Conservation (phyloP, 2,329 filamentous ascomycete species). For the Penicillium sp. region DNA sequence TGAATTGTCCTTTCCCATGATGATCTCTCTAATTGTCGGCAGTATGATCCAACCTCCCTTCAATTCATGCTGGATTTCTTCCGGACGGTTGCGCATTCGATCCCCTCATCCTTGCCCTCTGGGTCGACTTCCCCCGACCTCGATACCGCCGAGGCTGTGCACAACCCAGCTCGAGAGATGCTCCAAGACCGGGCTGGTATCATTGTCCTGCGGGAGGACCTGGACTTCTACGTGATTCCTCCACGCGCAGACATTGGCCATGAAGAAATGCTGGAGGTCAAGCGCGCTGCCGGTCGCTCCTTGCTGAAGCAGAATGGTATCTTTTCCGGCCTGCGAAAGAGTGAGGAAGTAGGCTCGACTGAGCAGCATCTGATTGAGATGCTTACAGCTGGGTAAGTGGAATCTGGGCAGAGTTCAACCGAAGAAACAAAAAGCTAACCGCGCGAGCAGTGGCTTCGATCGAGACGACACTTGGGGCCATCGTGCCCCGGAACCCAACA, state of each 20-base stretch:
- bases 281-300: slow-evolving; percentile 82
- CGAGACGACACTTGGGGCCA: slow-evolving; percentile 95
- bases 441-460: slow-evolving; percentile 72
- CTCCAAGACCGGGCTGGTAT: slow-evolving; percentile 86
- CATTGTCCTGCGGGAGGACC: slow-evolving; percentile 90
- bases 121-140: slow-evolving; percentile 55
- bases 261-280: slow-evolving; percentile 90
- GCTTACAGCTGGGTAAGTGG: slow-evolving; percentile 86
- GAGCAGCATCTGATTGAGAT: slow-evolving; percentile 99
- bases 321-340: slow-evolving; percentile 90
- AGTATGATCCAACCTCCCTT: slow-evolving; percentile 95
- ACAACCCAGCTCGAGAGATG: slow-evolving; percentile 66
- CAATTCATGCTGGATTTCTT: slow-evolving; percentile 99
- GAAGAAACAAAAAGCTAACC: slow-evolving; percentile 11
- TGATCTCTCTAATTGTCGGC: slow-evolving; percentile 17
- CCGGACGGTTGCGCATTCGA: slow-evolving; percentile 91
- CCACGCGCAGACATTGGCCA: slow-evolving; percentile 77
- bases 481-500: slow-evolving; percentile 93
- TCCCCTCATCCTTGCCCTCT: slow-evolving; percentile 61
- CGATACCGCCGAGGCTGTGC: slow-evolving; percentile 65
- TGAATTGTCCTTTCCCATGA: background rate
- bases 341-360: slow-evolving; percentile 91
- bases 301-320: slow-evolving; percentile 86
- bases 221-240: slow-evolving; percentile 96
- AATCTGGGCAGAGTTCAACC: too few species aligned